A percentile compares a stretch with the other conserved stretches of the same genome.
phyloP scores from a whole-genome alignment of 352 stramenopile genomes.

The Globisporangium paroecandrum region DNA sequence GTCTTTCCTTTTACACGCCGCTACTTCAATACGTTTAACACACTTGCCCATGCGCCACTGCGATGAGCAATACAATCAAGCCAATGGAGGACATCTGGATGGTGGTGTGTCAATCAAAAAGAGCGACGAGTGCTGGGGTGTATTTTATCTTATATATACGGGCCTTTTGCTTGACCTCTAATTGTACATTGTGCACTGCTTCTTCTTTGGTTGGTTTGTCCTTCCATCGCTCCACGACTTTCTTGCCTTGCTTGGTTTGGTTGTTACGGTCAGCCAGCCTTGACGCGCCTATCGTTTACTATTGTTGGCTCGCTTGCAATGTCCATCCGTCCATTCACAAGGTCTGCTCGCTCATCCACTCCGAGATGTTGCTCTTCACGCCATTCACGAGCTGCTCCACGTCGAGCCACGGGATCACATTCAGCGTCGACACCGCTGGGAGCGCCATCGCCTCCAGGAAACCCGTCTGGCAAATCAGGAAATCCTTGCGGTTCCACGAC shows the following conservation, averaged over 20 bases:
- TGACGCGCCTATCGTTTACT: neutral
- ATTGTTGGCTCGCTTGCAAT: neutral
- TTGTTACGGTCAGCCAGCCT: neutral
- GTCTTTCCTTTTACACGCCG: neutral
- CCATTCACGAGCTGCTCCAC: slow-evolving; percentile 47
- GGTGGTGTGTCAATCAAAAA: neutral
- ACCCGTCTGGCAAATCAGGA: slow-evolving; percentile 52
- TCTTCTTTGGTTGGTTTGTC: neutral
- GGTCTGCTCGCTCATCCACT: slow-evolving; percentile 30
- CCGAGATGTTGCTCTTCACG: slow-evolving; percentile 54
- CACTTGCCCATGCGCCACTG: no score
- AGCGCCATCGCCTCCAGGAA: slow-evolving; percentile 59
- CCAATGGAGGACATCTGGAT: neutral
- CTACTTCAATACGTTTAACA: neutral
- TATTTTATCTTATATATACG: slow-evolving; percentile 9
- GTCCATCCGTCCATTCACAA: slow-evolving; percentile 3
- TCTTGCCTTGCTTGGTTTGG: neutral
- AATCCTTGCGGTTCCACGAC: slow-evolving; percentile 43
- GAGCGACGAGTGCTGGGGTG: slow-evolving; percentile 4
- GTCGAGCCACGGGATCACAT: slow-evolving; percentile 62
- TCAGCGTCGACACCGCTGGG: slow-evolving; percentile 49
- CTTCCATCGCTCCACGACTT: neutral
- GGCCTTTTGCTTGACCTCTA: neutral
- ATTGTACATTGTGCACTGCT: slow-evolving; percentile 13
- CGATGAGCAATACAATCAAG: no score